phyloP scores from a whole-genome alignment of 345 rosid genomes.

The Hibiscus mutabilis region DNA sequence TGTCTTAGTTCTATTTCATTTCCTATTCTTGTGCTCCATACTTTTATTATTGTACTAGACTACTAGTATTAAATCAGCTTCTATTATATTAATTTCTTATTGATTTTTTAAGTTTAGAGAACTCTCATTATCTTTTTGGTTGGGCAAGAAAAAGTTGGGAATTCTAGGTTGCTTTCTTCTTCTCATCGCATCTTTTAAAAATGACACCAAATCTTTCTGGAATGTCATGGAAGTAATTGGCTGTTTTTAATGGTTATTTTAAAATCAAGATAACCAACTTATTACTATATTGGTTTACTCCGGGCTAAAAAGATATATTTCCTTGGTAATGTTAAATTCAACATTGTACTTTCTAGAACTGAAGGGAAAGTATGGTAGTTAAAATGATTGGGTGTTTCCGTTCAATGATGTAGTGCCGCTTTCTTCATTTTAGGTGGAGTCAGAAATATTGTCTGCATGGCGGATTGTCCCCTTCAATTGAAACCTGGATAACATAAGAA shows the following conservation, averaged over 20 bases:
- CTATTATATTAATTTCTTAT: background rate
- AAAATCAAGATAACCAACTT: background rate
- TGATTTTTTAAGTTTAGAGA: background rate
- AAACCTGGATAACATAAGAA: constrained; percentile 93
- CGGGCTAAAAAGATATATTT: background rate
- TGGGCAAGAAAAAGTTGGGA: background rate
- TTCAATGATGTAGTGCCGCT: background rate
- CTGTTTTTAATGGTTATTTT: background rate
- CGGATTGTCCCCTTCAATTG: constrained; percentile 96
- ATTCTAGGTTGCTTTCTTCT: background rate
- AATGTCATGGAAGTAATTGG: background rate
- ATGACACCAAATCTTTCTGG: background rate
- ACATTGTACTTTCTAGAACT: background rate
- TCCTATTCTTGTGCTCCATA: background rate
- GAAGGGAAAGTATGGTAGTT: background rate
- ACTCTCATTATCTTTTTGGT: background rate
- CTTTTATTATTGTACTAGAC: background rate
- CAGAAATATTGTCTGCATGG: constrained; percentile 98
- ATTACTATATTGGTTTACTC: background rate
- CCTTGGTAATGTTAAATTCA: background rate
- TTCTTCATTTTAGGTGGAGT: constrained; percentile 61
- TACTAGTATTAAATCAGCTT: background rate
- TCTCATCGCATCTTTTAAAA: background rate
- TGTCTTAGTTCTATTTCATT: constrained; percentile 4
- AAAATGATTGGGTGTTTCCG: constrained; percentile 7